Base-by-base conservation (phyloP, 208 protist species). In the Blastocrithidia nonstop region DNA sequence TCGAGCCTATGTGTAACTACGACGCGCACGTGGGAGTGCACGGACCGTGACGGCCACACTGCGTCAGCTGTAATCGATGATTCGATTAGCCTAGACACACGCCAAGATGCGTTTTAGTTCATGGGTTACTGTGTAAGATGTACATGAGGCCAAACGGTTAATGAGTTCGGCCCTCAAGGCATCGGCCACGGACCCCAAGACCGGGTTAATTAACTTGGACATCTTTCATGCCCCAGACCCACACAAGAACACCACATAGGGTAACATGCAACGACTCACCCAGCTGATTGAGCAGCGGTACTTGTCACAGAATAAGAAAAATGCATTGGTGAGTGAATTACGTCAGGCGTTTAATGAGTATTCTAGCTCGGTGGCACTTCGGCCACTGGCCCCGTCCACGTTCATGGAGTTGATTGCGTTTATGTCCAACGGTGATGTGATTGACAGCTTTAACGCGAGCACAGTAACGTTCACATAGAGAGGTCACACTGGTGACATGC, bases 21-120 rank as follows among this genome's bases (percentile, higher is more conserved):
- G 95, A 7, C 54, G 66, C 3, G 60, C 79, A 0, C 83, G 93
- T 8, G 80, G 82, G 16, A 71, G 56, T 3, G 29, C 17, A 22
- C 92, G 91, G 25, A 96, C 94, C 5, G 95, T 99, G 15, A 92
- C 95, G 3, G 97, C 97, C 0, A 99, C 97, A 11, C 78, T 98
- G 22, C 76, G 98, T 24, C 97, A 99, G 71, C 78, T 99, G 0
- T 97, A 99, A 61, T 97, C 94, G 21, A 83, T 99, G 45, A 98
- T 99, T 42, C 93, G 98, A 4, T 72, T 99, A 0, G 59, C 87
- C n/a, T 93, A 97, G 63, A 77, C 88, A 24, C 61, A 65, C 8
- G 81, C 88, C 16, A 93, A 91, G 64, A 95, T 97, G 86, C 87
- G 88, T 15, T 85, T 88, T 40, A 45, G 49, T 25, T 21, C 27